Conservation (phyloP, 306 rosid genomes). For the Gastrolobium bilobum region DNA sequence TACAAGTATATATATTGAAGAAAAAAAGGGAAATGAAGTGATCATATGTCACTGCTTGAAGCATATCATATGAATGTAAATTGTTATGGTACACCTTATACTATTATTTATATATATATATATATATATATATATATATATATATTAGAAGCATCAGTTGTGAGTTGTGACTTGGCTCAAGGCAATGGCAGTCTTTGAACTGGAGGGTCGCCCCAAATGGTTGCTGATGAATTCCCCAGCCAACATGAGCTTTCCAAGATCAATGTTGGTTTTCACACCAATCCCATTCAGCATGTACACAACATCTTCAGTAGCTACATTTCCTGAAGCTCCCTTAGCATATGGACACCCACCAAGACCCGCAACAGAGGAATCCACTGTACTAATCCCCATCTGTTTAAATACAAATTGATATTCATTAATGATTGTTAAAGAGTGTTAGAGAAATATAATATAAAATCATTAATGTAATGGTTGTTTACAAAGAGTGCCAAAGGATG, state of each 20-base stretch:
- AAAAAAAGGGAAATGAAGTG: constrained; percentile 21
- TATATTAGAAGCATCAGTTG: constrained; percentile 70
- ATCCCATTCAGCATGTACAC: constrained; percentile 91
- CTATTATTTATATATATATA: not conserved
- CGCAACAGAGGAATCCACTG: constrained; percentile 54
- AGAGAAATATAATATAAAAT: too few species aligned
- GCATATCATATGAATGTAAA: not conserved
- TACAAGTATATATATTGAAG: constrained; percentile 8
- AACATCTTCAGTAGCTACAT: constrained; percentile 93
- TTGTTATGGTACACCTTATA: not conserved
- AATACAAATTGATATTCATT: constrained; percentile 32
- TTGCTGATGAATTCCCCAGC: constrained; percentile 87
- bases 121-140: constrained; percentile 41
- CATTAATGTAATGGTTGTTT: too few species aligned
- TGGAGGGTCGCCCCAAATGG: constrained; percentile 73
- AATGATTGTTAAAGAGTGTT: not conserved
- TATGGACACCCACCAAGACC: constrained; percentile 59
- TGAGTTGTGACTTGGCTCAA: constrained; percentile 61
- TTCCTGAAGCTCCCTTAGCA: constrained; percentile 61
- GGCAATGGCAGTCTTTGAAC: constrained; percentile 85
- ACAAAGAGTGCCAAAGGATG: constrained; percentile 10
- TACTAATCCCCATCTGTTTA: constrained; percentile 67
- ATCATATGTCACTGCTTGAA: constrained; percentile 31
- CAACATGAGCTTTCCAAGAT: constrained; percentile 74
- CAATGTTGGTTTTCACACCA: constrained; percentile 81